These are phyloP conservation scores for Ceriops decandra DNA, from an alignment of 345 rosid species.

Conservation along the genomic window DNA sequence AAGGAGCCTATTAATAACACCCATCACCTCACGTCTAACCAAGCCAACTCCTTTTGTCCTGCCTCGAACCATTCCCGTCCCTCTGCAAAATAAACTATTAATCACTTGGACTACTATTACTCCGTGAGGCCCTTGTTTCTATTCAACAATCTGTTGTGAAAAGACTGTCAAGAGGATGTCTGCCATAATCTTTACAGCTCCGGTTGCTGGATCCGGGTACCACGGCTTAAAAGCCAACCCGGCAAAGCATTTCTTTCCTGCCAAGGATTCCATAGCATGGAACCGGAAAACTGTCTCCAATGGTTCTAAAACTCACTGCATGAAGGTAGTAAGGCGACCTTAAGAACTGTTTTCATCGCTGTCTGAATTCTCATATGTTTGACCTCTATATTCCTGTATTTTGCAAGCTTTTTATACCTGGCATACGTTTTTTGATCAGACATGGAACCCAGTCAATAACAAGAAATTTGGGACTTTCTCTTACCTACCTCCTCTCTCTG, in stretches of 20 bases:
- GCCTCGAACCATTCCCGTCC: conserved; percentile 13
- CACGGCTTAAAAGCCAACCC: conserved; percentile 33
- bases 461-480: conserved; percentile 56
- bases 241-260: conserved; percentile 25
- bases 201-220: conserved; percentile 29
- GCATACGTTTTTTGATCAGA: conserved; percentile 24
- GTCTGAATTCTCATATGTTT: background rate
- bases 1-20: conserved; percentile 18
- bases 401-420: background rate
- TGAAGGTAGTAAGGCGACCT: conserved; percentile 54
- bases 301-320: conserved; percentile 48
- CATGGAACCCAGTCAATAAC: conserved; percentile 64
- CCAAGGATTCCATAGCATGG: conserved; percentile 39
- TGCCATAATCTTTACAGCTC: conserved; percentile 37
- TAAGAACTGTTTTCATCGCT: background rate
- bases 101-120: background rate
- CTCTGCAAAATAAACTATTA: background rate
- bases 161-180: conserved; percentile 35
- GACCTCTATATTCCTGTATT: background rate
- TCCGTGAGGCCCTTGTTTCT: background rate
- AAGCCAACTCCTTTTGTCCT: conserved; percentile 29
- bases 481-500: conserved; percentile 46
- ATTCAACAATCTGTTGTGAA: conserved; percentile 2
- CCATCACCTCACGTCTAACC: conserved; percentile 22
- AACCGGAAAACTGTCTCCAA: conserved; percentile 46